A percentile compares a stretch with the other conserved stretches of the same genome.
phyloP scores from a whole-genome alignment of 805 yeast genomes.

The Spathaspora arborariae region DNA sequence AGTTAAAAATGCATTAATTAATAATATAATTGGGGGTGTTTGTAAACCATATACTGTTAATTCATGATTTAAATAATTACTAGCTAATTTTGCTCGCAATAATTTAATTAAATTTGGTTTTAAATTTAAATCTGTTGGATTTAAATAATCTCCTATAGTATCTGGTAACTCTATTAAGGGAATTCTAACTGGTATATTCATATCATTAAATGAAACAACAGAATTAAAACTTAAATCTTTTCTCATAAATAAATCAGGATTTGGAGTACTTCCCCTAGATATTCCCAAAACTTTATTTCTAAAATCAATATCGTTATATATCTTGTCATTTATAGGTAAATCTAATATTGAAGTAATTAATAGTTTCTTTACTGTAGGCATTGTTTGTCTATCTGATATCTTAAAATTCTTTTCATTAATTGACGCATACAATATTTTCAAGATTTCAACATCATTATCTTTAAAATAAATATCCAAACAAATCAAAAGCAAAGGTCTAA shows the following conservation, averaged over 20 bases:
- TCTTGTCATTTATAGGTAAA: conserved; percentile 38
- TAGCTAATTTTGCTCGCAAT: conserved; percentile 32
- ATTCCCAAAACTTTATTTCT: conserved; percentile 33
- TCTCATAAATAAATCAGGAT: conserved; percentile 36
- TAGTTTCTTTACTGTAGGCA: conserved; percentile 32
- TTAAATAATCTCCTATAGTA: conserved; percentile 40
- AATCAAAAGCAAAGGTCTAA: conserved; percentile 55
- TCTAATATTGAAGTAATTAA: conserved; percentile 41
- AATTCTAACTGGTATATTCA: conserved; percentile 42
- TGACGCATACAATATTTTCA: conserved; percentile 27
- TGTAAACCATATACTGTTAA: conserved; percentile 50
- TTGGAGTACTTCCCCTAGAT: conserved; percentile 15
- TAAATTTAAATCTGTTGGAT: conserved; percentile 43
- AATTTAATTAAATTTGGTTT: conserved; percentile 33
- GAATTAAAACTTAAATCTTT: conserved; percentile 42
- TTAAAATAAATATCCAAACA: conserved; percentile 47
- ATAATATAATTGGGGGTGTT: conserved; percentile 44
- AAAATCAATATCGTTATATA: conserved; percentile 37
- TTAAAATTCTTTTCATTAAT: conserved; percentile 30
- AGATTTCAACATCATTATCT: conserved; percentile 13
- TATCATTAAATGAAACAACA: conserved; percentile 31
- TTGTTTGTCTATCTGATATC: conserved; percentile 11
- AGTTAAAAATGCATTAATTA: conserved; percentile 35
- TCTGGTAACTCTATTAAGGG: conserved; percentile 42
- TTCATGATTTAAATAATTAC: conserved; percentile 39